These are phyloP conservation scores for Wickerhamomyces chaumierensis DNA, from an alignment of 805 yeast species.

Conservation along the genomic window DNA sequence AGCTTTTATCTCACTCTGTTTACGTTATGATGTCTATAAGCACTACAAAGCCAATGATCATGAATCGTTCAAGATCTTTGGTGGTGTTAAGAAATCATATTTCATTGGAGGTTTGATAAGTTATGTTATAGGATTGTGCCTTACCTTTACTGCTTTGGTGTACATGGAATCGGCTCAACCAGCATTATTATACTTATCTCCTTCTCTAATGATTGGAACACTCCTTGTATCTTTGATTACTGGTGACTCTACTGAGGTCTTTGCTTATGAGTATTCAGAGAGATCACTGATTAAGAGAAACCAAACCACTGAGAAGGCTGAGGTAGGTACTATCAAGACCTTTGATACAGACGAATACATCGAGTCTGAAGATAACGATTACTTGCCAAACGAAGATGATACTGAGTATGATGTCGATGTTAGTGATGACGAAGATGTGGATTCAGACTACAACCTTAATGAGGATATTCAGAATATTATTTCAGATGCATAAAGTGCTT, in stretches of 20 bases:
- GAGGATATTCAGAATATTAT: too few species aligned
- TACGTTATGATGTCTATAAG: conserved; percentile 40
- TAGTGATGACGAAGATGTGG: too few species aligned
- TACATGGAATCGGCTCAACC: conserved; percentile 45
- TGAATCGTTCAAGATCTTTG: conserved; percentile 24
- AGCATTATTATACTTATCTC: conserved; percentile 54
- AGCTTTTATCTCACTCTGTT: conserved; percentile 35
- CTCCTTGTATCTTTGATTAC: conserved; percentile 22
- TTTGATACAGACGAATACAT: not conserved
- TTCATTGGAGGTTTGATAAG: conserved; percentile 34
- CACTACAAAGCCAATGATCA: conserved; percentile 23
- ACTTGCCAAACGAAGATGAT: too few species aligned
- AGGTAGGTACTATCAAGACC: not conserved
- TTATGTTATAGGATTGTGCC: conserved; percentile 34
- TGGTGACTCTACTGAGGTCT: conserved; percentile 26
- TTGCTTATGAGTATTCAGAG: conserved; percentile 11
- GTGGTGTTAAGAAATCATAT: conserved; percentile 25
- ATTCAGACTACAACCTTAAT: too few species aligned
- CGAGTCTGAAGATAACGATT: not conserved
- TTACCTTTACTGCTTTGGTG: conserved; percentile 30
- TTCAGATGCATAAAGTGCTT: too few species aligned
- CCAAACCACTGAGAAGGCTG: conserved; percentile 1
- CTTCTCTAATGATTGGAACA: conserved; percentile 28
- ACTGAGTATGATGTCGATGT: not conserved
- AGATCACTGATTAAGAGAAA: conserved; percentile 9